Conservation (phyloP, 805 yeast species). For the Sugiyamaella valdiviana region DNA sequence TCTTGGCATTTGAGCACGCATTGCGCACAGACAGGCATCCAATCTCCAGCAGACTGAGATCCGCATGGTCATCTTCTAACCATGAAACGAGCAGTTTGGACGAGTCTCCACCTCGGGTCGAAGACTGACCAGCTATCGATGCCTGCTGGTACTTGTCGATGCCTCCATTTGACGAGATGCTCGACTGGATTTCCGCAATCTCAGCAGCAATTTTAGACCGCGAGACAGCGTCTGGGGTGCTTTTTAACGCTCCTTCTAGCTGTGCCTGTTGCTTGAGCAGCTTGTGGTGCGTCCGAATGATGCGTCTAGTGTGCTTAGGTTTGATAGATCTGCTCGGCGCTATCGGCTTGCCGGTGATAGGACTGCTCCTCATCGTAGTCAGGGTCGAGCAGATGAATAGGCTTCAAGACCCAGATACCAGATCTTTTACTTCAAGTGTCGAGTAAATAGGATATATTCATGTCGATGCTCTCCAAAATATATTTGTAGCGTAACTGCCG, state of each 20-base stretch:
- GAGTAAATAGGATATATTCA: too few relatives aligned
- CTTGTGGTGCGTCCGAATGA: constrained; percentile 73
- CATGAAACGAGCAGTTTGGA: constrained; percentile 74
- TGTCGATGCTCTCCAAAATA: too few relatives aligned
- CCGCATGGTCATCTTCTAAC: constrained; percentile 33
- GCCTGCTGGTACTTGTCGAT: constrained; percentile 76
- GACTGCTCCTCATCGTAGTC: constrained; percentile 22
- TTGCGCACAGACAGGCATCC: constrained; percentile 74
- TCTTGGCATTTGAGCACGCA: constrained; percentile 50
- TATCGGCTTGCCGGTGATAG: constrained; percentile 32
- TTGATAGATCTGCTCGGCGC: constrained; percentile 25
- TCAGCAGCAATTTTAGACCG: constrained; percentile 23
- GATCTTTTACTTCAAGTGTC: not conserved
- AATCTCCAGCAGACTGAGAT: constrained; percentile 58
- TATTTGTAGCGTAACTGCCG: too few relatives aligned
- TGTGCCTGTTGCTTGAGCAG: constrained; percentile 49
- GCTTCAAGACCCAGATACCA: too few relatives aligned
- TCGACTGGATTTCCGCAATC: constrained; percentile 54
- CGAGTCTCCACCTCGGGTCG: constrained; percentile 83
- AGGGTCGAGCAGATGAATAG: too few relatives aligned
- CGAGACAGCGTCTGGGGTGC: constrained; percentile 20
- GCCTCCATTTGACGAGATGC: constrained; percentile 66
- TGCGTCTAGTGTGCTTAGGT: constrained; percentile 45
- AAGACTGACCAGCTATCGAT: constrained; percentile 75
- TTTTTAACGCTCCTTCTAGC: constrained; percentile 11